Conservation (phyloP, 148 eudicot genomes). For the Vaccinium myrtillus region DNA sequence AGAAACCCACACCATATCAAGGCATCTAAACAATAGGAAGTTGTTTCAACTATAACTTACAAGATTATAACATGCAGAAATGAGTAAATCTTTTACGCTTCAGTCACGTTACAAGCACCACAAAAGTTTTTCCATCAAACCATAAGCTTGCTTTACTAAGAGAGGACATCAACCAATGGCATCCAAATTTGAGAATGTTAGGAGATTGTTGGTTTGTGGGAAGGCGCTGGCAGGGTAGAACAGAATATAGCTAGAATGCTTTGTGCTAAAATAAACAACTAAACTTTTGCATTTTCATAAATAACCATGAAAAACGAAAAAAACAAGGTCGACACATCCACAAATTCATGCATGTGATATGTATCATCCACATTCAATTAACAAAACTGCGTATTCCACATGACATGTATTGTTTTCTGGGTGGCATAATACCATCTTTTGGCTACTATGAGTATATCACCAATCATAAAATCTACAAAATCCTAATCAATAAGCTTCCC, state of each 20-base stretch:
- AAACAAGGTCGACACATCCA: not conserved
- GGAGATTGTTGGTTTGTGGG: not conserved
- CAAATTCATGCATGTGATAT: not conserved
- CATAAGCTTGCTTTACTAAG: not conserved
- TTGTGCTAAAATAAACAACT: not conserved
- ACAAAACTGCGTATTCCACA: not conserved
- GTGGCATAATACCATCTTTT: not conserved
- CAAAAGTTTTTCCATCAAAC: not conserved
- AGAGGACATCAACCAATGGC: not conserved
- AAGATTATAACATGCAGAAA: not conserved
- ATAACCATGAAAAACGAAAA: not conserved
- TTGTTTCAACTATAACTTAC: not conserved
- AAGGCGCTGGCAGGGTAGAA: not conserved
- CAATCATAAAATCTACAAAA: not conserved
- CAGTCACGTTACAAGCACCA: not conserved
- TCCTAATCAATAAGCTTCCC: not conserved
- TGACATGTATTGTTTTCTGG: not conserved
- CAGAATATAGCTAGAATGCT: too few relatives aligned
- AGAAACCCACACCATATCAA: not conserved
- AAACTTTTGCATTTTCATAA: not conserved
- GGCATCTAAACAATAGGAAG: not conserved
- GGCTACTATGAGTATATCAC: not conserved
- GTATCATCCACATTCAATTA: not conserved
- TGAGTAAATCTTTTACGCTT: not conserved
- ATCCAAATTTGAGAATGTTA: not conserved